A percentile compares a stretch with the other conserved stretches of the same genome.
Evolutionary conservation across 208 protist genomes (phyloP).

Genomic region (Trypanosoma boissoni): DNA sequence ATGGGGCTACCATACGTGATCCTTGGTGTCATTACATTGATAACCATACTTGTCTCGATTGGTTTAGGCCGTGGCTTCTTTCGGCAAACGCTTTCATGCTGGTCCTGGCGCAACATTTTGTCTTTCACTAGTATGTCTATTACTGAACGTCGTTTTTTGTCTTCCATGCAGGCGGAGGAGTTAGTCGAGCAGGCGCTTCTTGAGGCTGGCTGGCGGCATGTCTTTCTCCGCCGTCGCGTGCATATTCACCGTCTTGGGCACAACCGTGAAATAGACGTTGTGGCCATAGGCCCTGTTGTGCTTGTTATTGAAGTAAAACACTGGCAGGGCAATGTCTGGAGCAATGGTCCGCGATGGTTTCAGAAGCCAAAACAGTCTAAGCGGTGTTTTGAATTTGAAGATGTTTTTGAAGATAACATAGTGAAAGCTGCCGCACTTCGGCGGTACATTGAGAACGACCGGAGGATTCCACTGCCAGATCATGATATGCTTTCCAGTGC

Average conservation of each 20-base stretch:
- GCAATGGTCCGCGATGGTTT: slow-evolving; percentile 80
- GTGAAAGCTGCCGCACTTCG: slow-evolving; percentile 80
- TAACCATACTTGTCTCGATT: slow-evolving; percentile 37
- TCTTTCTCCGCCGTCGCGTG: slow-evolving; percentile 82
- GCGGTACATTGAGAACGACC: slow-evolving; percentile 81
- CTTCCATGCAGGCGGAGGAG: slow-evolving; percentile 76
- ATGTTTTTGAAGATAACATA: slow-evolving; percentile 79
- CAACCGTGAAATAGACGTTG: slow-evolving; percentile 89
- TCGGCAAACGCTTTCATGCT: slow-evolving; percentile 33
- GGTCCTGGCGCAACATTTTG: slow-evolving; percentile 43
- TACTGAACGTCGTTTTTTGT: slow-evolving; percentile 36
- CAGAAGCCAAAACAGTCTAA: slow-evolving; percentile 39
- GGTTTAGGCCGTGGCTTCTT: slow-evolving; percentile 52
- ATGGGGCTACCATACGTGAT: slow-evolving; percentile 27
- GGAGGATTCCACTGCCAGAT: slow-evolving; percentile 66
- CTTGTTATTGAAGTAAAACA: slow-evolving; percentile 90
- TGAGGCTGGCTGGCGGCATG: slow-evolving; percentile 67
- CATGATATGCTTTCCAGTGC: background rate
- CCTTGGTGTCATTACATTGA: slow-evolving; percentile 32
- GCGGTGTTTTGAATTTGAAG: slow-evolving; percentile 79
- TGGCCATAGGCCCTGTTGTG: slow-evolving; percentile 74
- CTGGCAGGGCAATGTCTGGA: slow-evolving; percentile 89
- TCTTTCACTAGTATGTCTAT: slow-evolving; percentile 30
- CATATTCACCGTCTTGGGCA: slow-evolving; percentile 63
- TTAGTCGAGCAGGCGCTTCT: slow-evolving; percentile 57